Percentiles rank a stretch among this genome's conserved stretches.
Conservation (phyloP, 129 eudicot species). For the Flaveria bidentis region DNA sequence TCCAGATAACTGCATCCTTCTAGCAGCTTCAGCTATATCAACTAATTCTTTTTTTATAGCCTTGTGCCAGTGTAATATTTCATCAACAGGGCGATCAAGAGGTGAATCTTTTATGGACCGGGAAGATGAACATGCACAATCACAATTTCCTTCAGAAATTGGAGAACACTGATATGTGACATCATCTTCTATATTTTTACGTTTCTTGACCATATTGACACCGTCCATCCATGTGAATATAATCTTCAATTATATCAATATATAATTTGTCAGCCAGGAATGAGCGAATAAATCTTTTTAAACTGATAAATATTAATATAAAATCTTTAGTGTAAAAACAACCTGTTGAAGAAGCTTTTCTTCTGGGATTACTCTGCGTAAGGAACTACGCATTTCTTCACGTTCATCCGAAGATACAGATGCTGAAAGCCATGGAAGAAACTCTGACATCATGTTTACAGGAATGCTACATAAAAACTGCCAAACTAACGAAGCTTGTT, state of each 20-base stretch:
- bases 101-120: constrained; percentile 42
- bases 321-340: background rate
- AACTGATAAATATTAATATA: constrained; percentile 27
- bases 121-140: constrained; percentile 67
- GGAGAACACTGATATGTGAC: constrained; percentile 31
- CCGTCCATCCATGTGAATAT: constrained; percentile 98
- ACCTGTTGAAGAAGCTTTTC: constrained; percentile 96
- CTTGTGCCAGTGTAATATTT: constrained; percentile 93
- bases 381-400: constrained; percentile 85
- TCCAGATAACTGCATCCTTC: constrained; percentile 69
- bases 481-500: constrained; percentile 96
- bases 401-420: constrained; percentile 86
- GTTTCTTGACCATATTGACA: constrained; percentile 43
- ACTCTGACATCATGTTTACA: constrained; percentile 97
- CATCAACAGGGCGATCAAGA: constrained; percentile 72
- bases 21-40: constrained; percentile 91
- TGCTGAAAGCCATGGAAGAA: constrained; percentile 96
- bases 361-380: constrained; percentile 78
- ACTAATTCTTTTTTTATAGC: constrained; percentile 76
- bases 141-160: constrained; percentile 40
- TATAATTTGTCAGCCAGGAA: constrained; percentile 29
- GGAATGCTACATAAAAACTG: constrained; percentile 98
- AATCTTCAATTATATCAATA: constrained; percentile 46
- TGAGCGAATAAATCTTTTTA: constrained; percentile 7
- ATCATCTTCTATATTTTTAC: constrained; percentile 54